Conservation (phyloP, 306 rosid species). For the Pterocarpus macrocarpus region DNA sequence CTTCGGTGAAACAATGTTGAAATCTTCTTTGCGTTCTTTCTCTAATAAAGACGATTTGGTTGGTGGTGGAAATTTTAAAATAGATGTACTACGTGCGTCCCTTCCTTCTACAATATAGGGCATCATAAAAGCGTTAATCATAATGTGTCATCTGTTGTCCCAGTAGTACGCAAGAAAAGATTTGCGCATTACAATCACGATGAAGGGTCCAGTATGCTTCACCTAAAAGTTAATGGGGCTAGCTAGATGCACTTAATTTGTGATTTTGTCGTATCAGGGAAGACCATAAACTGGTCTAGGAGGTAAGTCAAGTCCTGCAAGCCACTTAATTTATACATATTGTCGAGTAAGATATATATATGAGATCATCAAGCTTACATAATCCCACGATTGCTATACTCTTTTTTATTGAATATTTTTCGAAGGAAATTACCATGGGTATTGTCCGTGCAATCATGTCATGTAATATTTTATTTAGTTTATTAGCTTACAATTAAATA, state of each 20-base stretch:
- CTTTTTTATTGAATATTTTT: background rate
- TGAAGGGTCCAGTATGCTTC: background rate
- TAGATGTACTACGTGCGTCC: background rate
- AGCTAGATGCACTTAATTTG: background rate
- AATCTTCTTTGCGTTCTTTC: background rate
- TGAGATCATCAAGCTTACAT: background rate
- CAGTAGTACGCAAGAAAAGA: background rate
- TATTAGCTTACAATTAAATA: too few relatives aligned
- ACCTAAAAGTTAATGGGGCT: background rate
- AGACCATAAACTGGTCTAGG: conserved; percentile 28
- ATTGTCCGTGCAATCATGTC: background rate
- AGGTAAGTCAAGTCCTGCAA: conserved; percentile 30
- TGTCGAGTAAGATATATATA: background rate
- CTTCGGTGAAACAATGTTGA: background rate
- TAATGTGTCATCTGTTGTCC: background rate
- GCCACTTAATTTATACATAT: background rate
- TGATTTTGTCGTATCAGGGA: background rate
- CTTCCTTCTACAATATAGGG: background rate
- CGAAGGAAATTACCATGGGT: background rate
- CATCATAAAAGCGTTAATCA: background rate
- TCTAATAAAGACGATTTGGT: background rate
- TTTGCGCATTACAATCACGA: background rate
- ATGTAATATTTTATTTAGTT: too few relatives aligned
- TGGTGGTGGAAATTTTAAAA: background rate
- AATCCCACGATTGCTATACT: background rate